A percentile compares a stretch with the other conserved stretches of the same genome.
These are phyloP conservation scores for Eucalyptus brandiana DNA, from an alignment of 345 rosid species.

Conservation along the genomic window DNA sequence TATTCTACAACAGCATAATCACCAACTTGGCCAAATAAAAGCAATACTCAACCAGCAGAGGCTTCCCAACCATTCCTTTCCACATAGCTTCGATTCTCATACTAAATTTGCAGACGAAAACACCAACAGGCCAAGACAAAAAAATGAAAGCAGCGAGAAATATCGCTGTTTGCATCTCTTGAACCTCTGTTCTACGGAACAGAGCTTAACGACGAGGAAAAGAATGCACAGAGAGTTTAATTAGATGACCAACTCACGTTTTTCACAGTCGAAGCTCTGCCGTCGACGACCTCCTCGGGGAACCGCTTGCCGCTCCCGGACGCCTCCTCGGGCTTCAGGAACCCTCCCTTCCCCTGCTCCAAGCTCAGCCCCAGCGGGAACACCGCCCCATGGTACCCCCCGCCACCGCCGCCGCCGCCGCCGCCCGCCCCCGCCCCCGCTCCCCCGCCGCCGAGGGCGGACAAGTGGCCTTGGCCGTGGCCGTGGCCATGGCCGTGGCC, in stretches of 20 bases:
- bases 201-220: not conserved
- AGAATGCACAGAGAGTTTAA: not conserved
- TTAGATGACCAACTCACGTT: slow-evolving; percentile 31
- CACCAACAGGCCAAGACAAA: not conserved
- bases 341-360: slow-evolving; percentile 83
- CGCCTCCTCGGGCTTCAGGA: slow-evolving; percentile 65
- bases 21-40: not conserved
- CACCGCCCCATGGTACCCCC: slow-evolving; percentile 56
- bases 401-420: slow-evolving; percentile 27
- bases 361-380: slow-evolving; percentile 86
- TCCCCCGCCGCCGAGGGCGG: not conserved
- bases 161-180: not conserved
- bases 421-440: slow-evolving; percentile 18
- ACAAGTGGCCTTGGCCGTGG: slow-evolving; percentile 15
- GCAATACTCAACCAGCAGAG: not conserved
- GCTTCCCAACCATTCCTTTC: not conserved
- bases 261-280: slow-evolving; percentile 49
- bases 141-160: not conserved
- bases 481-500: slow-evolving; percentile 36
- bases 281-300: slow-evolving; percentile 58
- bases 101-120: not conserved
- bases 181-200: not conserved
- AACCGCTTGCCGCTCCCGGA: slow-evolving; percentile 77
- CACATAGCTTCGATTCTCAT: not conserved
- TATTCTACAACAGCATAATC: not conserved